A percentile compares a stretch with the other conserved stretches of the same genome.
Conservation (phyloP, 345 rosid species). For the Linum trigynum region DNA sequence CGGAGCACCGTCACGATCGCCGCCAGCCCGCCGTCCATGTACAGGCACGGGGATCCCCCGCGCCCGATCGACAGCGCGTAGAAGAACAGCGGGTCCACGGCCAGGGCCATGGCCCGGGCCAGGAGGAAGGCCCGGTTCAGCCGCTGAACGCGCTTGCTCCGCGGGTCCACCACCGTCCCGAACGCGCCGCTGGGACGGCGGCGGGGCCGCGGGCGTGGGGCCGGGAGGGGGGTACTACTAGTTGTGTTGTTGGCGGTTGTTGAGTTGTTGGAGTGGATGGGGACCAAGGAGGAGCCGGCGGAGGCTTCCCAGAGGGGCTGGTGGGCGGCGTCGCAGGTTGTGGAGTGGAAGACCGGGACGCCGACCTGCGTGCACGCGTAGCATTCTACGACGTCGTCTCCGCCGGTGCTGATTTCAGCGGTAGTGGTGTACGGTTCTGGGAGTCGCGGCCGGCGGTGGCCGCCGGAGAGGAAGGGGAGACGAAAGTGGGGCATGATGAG, state of each 20-base stretch:
- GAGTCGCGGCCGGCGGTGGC: conserved; percentile 10
- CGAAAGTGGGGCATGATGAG: background rate
- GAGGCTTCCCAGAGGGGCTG: conserved; percentile 37
- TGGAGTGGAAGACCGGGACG: conserved; percentile 38
- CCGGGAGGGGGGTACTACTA: background rate
- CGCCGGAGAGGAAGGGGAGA: conserved; percentile 6
- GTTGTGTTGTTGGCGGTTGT: too few species aligned
- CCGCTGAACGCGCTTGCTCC: conserved; percentile 36
- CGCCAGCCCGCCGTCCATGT: conserved; percentile 40
- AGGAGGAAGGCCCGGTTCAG: conserved; percentile 41
- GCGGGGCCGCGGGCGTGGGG: conserved; percentile 8
- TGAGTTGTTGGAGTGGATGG: background rate
- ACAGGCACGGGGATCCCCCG: conserved; percentile 37
- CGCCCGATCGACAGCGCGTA: conserved; percentile 35
- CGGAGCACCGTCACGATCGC: conserved; percentile 32
- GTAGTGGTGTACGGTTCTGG: background rate
- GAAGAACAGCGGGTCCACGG: conserved; percentile 50
- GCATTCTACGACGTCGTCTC: conserved; percentile 18
- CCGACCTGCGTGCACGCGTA: conserved; percentile 29
- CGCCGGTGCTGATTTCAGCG: background rate
- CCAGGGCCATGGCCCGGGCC: conserved; percentile 49
- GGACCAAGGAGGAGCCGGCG: conserved; percentile 32
- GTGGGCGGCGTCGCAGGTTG: conserved; percentile 25
- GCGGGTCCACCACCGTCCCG: conserved; percentile 40
- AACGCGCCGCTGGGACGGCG: conserved; percentile 8